phyloP scores from a whole-genome alignment of 164 flowering plant species.

The Dillenia suffruticosa region DNA sequence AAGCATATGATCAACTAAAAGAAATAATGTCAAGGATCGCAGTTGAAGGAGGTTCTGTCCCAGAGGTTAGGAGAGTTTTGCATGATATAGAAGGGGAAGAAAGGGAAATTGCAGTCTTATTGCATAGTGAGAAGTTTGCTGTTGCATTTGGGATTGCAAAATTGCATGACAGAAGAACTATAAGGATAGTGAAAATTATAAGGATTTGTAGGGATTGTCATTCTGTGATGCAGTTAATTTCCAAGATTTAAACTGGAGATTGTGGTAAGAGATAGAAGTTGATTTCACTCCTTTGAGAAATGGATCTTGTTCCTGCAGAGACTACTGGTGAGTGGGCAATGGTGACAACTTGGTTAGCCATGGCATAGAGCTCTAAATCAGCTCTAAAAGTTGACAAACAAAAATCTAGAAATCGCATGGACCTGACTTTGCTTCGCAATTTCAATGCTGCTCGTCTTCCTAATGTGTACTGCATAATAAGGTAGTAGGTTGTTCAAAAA shows the following conservation, averaged over 20 bases:
- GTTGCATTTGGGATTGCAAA: conserved; percentile 64
- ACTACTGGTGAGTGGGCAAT: conserved; percentile 49
- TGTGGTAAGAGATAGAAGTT: conserved; percentile 58
- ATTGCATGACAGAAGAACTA: conserved; percentile 27
- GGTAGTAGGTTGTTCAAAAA: too few relatives aligned
- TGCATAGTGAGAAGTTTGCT: conserved; percentile 76
- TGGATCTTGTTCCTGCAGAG: conserved; percentile 62
- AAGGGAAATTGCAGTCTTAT: conserved; percentile 51
- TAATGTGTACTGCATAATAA: too few relatives aligned
- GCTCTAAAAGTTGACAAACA: too few relatives aligned
- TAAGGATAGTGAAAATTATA: conserved; percentile 68
- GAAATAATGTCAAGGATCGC: conserved; percentile 47
- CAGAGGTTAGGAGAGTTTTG: conserved; percentile 48
- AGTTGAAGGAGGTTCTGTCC: conserved; percentile 51
- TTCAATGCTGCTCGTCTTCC: too few relatives aligned
- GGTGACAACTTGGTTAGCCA: too few relatives aligned
- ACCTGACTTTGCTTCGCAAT: too few relatives aligned
- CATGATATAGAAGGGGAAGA: conserved; percentile 75
- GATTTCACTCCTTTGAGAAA: conserved; percentile 57
- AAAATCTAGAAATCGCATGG: too few relatives aligned
- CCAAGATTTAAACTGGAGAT: conserved; percentile 53
- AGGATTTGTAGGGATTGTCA: conserved; percentile 73
- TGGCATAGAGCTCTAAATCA: too few relatives aligned
- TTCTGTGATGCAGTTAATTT: conserved; percentile 54
- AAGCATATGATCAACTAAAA: conserved; percentile 44